Percentiles rank a stretch among this genome's conserved stretches.
Evolutionary conservation across 2,329 filamentous ascomycete genomes (phyloP).

Genomic region (Xylariaceae sp.): DNA sequence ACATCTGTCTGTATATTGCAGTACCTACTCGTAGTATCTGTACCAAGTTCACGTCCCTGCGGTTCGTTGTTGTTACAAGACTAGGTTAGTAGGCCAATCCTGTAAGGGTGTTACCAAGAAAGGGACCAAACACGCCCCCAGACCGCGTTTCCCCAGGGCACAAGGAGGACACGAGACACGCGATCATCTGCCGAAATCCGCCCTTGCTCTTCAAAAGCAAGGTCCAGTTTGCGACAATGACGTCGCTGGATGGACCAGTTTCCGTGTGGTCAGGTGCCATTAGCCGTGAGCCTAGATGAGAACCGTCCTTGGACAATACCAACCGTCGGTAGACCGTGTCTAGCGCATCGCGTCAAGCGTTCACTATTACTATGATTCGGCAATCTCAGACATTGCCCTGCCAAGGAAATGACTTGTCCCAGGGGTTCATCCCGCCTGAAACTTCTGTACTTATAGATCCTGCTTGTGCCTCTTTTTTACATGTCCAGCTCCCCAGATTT

Average conservation of each 20-base stretch:
- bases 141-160: too few species aligned
- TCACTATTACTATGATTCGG: not conserved
- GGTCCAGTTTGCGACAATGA: constrained; percentile 13
- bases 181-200: constrained; percentile 11
- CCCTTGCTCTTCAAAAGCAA: constrained; percentile 2
- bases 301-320: not conserved
- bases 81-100: too few species aligned
- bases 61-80: too few species aligned
- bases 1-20: too few species aligned
- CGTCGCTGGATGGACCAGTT: constrained; percentile 10
- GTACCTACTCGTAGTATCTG: too few species aligned
- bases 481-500: not conserved
- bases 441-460: constrained; percentile 1
- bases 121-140: too few species aligned
- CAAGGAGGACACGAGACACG: not conserved
- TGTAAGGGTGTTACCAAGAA: too few species aligned
- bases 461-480: not conserved
- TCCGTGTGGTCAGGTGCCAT: constrained; percentile 1
- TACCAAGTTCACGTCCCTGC: too few species aligned
- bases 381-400: constrained; percentile 5
- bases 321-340: too few species aligned
- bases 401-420: constrained; percentile 12
- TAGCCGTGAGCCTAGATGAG: too few species aligned
- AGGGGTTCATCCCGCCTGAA: constrained; percentile 5
- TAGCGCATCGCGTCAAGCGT: not conserved